Evolutionary conservation across 1,139 yeast species (phyloP), one percentile per base, ranked within the genome.

Genomic region (Pichia sp.): DNA sequence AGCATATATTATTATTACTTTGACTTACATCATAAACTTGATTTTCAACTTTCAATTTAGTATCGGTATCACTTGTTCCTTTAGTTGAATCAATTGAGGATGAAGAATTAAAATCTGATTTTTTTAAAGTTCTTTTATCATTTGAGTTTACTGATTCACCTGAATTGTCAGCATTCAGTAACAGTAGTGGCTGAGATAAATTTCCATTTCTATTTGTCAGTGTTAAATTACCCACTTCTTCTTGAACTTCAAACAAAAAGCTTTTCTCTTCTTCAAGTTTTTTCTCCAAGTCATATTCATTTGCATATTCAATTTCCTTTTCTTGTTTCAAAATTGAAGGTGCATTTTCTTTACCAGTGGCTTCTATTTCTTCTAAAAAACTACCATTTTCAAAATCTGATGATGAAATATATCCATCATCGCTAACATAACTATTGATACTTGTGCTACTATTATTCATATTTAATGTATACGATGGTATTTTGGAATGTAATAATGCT

Each of bases 401-500:
- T 18, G 49, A 47, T 6, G 44, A 34, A 25, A 29, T 28, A 22
- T 45, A 19, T 14, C 27, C 11, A 10, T 46, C 52, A 11, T 45
- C 49, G 29, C 54, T 55, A n/a, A 34, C 16, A 16, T 49, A 28
- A 51, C 56, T 53, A 16, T 46, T 54, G 29, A n/a, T 22, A 38
- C 53, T 53, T 14, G 30, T 28, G 34, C 50, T 55, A 28, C 34
- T 18, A 25, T 25, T 22, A 16, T 22, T 25, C 18, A 25, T 22
- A 8, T 22, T 8, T 13, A 46, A 28, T 14, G 51, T 25, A 29
- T 25, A 47, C 10, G 36, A 33, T 28, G 54, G 46, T 3, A 46
- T 29, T 2, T 76, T 73, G 5, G 67, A 64, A 14, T 70, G 71
- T 31, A 91, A 76, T 53, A 81, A 67, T 8, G 71, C 66, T 53